phyloP scores from a whole-genome alignment of 1,284 basidiomycete genomes.

The Amylostereum areolatum region DNA sequence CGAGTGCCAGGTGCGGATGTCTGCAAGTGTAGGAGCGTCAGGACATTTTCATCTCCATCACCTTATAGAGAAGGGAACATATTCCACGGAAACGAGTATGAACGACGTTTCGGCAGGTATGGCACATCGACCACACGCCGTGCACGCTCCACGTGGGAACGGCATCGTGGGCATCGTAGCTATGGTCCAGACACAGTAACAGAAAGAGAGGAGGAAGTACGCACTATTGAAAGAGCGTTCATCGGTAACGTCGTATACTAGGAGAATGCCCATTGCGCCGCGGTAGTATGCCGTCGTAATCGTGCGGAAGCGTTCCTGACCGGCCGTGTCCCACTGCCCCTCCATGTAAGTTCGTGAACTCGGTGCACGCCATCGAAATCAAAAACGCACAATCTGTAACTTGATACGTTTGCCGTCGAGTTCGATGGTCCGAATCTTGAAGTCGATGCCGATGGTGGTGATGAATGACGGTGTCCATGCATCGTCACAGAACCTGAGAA shows the following conservation, averaged over 20 bases:
- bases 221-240: constrained; percentile 96
- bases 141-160: no score
- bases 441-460: constrained; percentile 97
- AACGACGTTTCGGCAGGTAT: no score
- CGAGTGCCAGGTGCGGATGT: constrained; percentile 97
- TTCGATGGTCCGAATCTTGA: constrained; percentile 96
- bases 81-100: no score
- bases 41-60: no score
- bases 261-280: constrained; percentile 98
- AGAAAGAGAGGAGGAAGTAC: constrained; percentile 23
- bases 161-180: no score
- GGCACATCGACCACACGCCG: no score
- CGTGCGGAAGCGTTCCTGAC: constrained; percentile 98
- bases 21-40: constrained; percentile 37
- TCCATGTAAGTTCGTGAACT: no score
- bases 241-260: constrained; percentile 99
- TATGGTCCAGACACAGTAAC: no score
- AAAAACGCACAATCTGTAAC: constrained; percentile 80
- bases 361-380: no score
- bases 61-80: no score
- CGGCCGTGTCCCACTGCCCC: constrained; percentile 99
- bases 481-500: constrained; percentile 99
- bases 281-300: constrained; percentile 99
- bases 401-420: constrained; percentile 95
- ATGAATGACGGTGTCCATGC: constrained; percentile 99